A percentile compares a stretch with the other conserved stretches of the same genome.
phyloP scores from a whole-genome alignment of 768 basidiomycete genomes.

The Lactifluus hygrophoroides region DNA sequence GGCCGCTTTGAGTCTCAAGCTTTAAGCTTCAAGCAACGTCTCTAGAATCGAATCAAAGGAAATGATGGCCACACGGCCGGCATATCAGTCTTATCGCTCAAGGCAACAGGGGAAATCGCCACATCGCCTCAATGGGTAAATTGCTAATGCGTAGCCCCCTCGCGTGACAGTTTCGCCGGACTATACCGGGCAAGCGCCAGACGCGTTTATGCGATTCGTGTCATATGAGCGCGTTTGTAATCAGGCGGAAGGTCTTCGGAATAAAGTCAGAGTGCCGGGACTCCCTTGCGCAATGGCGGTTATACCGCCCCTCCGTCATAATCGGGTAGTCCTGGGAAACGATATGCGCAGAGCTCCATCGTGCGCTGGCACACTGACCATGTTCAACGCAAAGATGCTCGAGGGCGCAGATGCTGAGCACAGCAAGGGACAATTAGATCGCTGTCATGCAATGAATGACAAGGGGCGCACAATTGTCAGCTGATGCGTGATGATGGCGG shows the following conservation, averaged over 20 bases:
- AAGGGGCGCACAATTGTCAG: slow-evolving; percentile 11
- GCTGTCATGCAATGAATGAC: background rate
- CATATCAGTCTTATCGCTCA: background rate
- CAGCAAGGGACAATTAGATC: background rate
- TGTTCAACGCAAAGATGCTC: background rate
- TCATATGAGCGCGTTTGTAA: slow-evolving; percentile 18
- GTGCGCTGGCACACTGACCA: slow-evolving; percentile 8
- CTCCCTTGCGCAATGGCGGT: background rate
- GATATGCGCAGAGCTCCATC: background rate
- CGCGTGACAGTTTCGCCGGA: background rate
- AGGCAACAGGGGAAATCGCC: background rate
- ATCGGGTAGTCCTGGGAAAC: background rate
- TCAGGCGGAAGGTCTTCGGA: slow-evolving; percentile 5
- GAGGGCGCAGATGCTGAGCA: background rate
- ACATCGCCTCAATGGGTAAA: background rate
- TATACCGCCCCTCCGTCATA: background rate
- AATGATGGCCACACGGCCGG: background rate
- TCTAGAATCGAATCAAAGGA: background rate
- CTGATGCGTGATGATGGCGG: slow-evolving; percentile 11
- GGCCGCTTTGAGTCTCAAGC: background rate
- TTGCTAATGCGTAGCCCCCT: background rate
- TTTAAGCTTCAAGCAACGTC: background rate
- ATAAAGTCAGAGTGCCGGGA: background rate
- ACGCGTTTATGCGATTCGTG: slow-evolving; percentile 4
- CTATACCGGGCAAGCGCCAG: slow-evolving; percentile 3